Conservation (phyloP, 345 rosid species). For the Gossypium stocksii region DNA sequence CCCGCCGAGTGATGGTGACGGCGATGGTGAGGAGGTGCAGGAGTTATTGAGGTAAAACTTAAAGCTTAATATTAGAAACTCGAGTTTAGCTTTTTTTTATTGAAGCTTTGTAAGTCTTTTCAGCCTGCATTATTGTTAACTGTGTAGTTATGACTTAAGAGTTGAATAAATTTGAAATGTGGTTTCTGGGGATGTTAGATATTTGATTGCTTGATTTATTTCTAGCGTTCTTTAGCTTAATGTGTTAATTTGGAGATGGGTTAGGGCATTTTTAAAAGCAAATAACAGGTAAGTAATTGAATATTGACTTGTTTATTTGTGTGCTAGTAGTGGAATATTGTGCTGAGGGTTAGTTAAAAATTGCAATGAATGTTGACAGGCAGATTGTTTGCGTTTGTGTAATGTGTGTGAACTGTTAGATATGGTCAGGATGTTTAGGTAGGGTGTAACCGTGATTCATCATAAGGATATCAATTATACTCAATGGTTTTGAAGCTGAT, state of each 20-base stretch:
- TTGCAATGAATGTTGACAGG: not conserved
- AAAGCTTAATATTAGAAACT: not conserved
- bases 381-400: not conserved
- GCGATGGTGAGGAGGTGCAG: constrained; percentile 33
- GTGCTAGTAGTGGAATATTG: not conserved
- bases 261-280: not conserved
- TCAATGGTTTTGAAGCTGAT: not conserved
- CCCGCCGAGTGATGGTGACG: constrained; percentile 80
- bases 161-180: constrained; percentile 2
- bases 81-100: not conserved
- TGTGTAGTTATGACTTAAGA: not conserved
- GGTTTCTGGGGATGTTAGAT: not conserved
- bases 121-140: not conserved
- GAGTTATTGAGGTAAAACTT: constrained; percentile 46
- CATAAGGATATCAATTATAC: not conserved
- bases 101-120: not conserved
- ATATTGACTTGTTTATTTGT: not conserved
- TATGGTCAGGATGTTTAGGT: not conserved
- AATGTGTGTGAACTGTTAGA: not conserved
- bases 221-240: not conserved
- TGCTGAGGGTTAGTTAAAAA: not conserved
- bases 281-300: not conserved
- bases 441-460: not conserved
- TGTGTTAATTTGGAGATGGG: not conserved
- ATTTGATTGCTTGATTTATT: not conserved